Evolutionary conservation across 1,139 yeast species (phyloP), one percentile per base, ranked within the genome.

Genomic region (Debaryomyces udenii): DNA sequence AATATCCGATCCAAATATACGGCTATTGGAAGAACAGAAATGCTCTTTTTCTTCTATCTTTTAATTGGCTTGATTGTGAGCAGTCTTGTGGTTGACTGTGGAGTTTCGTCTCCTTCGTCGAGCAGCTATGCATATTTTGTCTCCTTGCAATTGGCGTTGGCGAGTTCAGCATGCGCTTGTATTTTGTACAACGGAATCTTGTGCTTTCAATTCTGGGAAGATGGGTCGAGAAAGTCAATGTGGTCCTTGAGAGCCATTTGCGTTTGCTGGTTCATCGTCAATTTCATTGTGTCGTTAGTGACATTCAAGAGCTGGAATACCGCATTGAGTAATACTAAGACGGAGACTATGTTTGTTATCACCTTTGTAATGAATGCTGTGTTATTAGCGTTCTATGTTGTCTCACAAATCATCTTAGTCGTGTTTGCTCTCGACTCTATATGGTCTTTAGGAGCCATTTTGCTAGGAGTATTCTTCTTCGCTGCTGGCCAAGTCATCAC

Each of bases 191-290:
- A 86, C 50, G 97, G 97, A 5, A 57, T 93, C 6, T 63, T 90
- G 20, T 90, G 93, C 31, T 89, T 88, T 63, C 94, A 90, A 60
- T 67, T 89, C 39, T 91, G 96, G 94, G 97, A 90, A 64, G 98
- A 93, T 61, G 97, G 97, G 6, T 83, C 96, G 1, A 59, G 64
- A 24, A 69, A 60, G 46, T 81, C 96, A 2, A 74, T 87, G 72
- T 67, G 81, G 66, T 59, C 72, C 2, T 64, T 86, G 39, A 68
- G 89, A 48, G 42, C 70, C 5, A 56, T 77, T 2, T 68, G 84
- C 11, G 43, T 68, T 4, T 56, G 63, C 1, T 80, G 84, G 55
- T 88, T 83, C 60, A 70, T 76, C 7, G 62, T 83, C 33, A 80
- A 86, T 43, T 91, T 86, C 57, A 61, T 88, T 29, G 73, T 90